A percentile compares a stretch with the other conserved stretches of the same genome.
Conservation (phyloP, 805 yeast species). For the Starmerella apis region DNA sequence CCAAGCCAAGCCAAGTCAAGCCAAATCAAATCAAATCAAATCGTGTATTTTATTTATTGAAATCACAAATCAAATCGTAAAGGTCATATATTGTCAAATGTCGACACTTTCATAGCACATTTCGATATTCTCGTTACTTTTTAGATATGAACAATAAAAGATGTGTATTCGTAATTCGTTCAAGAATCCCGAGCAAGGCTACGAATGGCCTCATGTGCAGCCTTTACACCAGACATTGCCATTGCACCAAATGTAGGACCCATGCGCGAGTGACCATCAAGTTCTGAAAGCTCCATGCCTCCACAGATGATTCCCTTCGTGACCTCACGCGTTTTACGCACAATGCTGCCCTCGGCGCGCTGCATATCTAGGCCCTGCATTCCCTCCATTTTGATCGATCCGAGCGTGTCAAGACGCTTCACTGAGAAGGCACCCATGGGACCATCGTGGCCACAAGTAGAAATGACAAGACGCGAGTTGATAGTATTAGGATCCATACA, state of each 20-base stretch:
- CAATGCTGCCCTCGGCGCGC: slow-evolving; percentile 65
- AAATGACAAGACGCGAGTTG: slow-evolving; percentile 51
- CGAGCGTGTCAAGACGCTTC: slow-evolving; percentile 51
- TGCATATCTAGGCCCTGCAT: slow-evolving; percentile 77
- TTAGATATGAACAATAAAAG: too few species aligned
- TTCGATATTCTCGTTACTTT: too few species aligned
- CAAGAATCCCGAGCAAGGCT: background rate
- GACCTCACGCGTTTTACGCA: slow-evolving; percentile 55
- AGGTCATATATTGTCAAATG: too few species aligned
- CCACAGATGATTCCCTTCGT: slow-evolving; percentile 54
- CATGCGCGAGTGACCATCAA: slow-evolving; percentile 71
- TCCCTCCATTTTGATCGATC: slow-evolving; percentile 45
- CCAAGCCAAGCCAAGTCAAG: background rate
- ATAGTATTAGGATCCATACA: slow-evolving; percentile 79
- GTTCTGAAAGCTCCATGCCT: slow-evolving; percentile 73
- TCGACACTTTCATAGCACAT: too few species aligned
- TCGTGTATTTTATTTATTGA: too few species aligned
- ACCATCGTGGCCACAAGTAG: slow-evolving; percentile 75
- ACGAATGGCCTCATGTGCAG: slow-evolving; percentile 36
- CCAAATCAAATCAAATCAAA: background rate
- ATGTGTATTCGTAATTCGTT: too few species aligned
- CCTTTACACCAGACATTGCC: slow-evolving; percentile 69
- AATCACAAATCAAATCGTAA: background rate
- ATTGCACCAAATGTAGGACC: slow-evolving; percentile 79
- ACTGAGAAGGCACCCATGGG: slow-evolving; percentile 74